These are phyloP conservation scores for Beauveria australis DNA, from an alignment of 2,329 filamentous ascomycete genomes.

Conservation along the genomic window DNA sequence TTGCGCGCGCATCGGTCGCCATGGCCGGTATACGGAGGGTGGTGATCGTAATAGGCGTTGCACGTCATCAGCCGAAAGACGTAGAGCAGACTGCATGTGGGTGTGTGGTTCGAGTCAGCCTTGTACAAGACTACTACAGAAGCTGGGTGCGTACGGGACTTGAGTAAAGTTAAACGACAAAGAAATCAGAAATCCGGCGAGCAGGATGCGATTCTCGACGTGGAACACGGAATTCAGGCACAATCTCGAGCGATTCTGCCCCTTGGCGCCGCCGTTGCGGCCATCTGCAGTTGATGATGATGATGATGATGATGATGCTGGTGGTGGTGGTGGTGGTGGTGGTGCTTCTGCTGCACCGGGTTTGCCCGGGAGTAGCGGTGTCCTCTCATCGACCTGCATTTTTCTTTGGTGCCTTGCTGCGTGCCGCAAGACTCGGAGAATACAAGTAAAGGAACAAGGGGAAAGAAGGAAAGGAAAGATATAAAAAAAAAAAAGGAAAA, in stretches of 20 bases:
- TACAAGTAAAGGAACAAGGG: background rate
- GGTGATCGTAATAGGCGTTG: constrained; percentile 56
- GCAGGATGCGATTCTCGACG: constrained; percentile 40
- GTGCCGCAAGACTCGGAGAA: background rate
- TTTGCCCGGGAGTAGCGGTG: constrained; percentile 1
- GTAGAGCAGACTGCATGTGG: constrained; percentile 40
- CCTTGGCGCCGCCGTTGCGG: background rate
- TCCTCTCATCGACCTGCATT: constrained; percentile 6
- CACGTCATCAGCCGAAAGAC: constrained; percentile 67
- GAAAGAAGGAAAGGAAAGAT: background rate
- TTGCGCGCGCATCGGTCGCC: constrained; percentile 50
- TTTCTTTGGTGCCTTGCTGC: background rate
- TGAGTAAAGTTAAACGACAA: constrained; percentile 41
- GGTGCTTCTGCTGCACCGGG: background rate
- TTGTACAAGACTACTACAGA: too few species aligned
- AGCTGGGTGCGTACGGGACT: constrained; percentile 31
- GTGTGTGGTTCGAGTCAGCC: too few species aligned
- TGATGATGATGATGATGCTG: too few species aligned
- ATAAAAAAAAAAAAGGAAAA: too few species aligned
- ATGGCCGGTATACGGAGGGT: constrained; percentile 39
- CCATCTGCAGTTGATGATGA: background rate
- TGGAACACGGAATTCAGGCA: constrained; percentile 17
- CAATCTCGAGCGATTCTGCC: background rate
- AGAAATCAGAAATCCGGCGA: constrained; percentile 53
- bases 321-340: background rate